Evolutionary conservation across 2,329 filamentous ascomycete genomes (phyloP), one percentile per base, ranked within the genome.

Genomic region (Penicillium capsulatum): DNA sequence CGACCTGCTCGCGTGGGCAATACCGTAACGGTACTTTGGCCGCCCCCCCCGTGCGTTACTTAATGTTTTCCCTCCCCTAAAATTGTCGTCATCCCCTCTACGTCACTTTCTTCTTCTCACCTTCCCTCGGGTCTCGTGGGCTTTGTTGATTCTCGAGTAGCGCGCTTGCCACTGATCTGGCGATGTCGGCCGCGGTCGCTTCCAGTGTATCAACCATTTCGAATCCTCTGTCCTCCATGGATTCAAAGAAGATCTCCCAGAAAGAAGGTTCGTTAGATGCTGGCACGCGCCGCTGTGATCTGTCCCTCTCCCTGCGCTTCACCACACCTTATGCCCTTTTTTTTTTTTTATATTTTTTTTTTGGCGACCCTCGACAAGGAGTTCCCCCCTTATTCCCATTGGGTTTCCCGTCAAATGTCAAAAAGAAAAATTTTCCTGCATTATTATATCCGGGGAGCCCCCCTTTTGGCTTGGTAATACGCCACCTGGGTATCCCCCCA

Each of bases 181-280:
- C 44, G 45, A 69, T 69, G 66, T 67, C 66, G 55, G 62, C 66
- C 52, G 60, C 60, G 31, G 62, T 68, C 44, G 62, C 63, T 49
- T 54, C 60, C 39, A 58, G 60, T 39, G 54, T 55, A 34, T 61
- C 66, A 33, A 58, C 60, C 48, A 56, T 51, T 50, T 45, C 59
- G 57, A 51, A 40, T 44, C 64, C 62, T 42, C 58, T 66, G 39
- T 63, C 66, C 36, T 58, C 66, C 50, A 69, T 70, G 64, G 68
- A 71, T 48, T 56, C 60, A 39, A 69, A 68, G 51, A 69, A 65
- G 48, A 58, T 57, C 38, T 50, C 50, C 19, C 19, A 22, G 41
- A 54, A 56, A 50, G 65, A 68, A 62, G 65, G 68, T 71, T 51
- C 46, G 64, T 61, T 36, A 42, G 37, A 44, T 48, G 29, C 32